A percentile compares a stretch with the other conserved stretches of the same genome.
Conservation (phyloP, 768 basidiomycete species). For the Mycena alexandri region DNA sequence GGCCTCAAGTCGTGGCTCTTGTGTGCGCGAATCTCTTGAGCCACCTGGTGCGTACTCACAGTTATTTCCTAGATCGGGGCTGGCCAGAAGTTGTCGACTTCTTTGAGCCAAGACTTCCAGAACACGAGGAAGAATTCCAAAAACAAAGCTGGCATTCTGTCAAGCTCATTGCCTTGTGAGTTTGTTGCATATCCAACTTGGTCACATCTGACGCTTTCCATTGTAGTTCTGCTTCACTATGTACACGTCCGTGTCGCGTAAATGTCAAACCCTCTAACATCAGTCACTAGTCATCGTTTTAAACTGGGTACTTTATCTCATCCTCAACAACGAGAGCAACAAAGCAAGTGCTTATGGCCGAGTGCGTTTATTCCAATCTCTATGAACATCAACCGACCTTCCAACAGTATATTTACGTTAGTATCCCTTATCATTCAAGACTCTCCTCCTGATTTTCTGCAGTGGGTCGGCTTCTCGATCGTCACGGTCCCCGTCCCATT, state of each 20-base stretch:
- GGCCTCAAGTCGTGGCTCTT: constrained; percentile 34
- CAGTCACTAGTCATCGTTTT: constrained; percentile 38
- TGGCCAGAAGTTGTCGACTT: constrained; percentile 37
- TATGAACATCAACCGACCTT: neutral
- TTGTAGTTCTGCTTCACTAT: constrained; percentile 36
- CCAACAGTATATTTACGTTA: constrained; percentile 24
- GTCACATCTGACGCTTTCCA: neutral
- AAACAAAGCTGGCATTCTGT: constrained; percentile 40
- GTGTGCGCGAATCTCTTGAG: neutral
- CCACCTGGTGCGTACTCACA: neutral
- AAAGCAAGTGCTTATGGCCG: constrained; percentile 28
- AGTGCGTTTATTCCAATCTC: constrained; percentile 14
- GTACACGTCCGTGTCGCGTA: constrained; percentile 18
- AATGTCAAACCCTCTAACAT: neutral
- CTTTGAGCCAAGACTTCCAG: constrained; percentile 35
- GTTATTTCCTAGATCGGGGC: constrained; percentile 17
- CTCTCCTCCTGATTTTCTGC: neutral
- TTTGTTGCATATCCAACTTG: neutral
- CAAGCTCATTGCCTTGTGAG: constrained; percentile 39
- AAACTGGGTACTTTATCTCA: constrained; percentile 48
- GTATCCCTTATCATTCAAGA: neutral
- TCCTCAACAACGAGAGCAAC: constrained; percentile 38
- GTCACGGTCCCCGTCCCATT: constrained; percentile 39
- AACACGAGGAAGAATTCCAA: constrained; percentile 40
- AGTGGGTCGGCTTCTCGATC: constrained; percentile 36